A percentile compares a stretch with the other conserved stretches of the same genome.
Evolutionary conservation across 441 rosid species (phyloP).

Genomic region (Aquilaria agallochum): DNA sequence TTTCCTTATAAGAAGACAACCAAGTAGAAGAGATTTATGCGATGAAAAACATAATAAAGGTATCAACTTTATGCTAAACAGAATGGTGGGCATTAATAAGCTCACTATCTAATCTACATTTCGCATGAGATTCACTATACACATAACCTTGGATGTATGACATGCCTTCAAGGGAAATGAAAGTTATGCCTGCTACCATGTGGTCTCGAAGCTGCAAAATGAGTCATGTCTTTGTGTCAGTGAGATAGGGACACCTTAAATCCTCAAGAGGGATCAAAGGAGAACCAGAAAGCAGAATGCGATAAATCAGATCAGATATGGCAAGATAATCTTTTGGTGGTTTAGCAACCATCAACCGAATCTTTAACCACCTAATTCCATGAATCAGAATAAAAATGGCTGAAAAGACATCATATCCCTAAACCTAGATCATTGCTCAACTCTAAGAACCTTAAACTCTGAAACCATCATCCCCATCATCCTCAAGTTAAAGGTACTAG

Average conservation of each 20-base stretch:
- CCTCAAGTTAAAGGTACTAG: too few relatives aligned
- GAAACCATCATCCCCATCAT: too few relatives aligned
- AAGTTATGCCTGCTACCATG: slow-evolving; percentile 11
- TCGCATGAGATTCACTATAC: slow-evolving; percentile 31
- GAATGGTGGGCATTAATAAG: slow-evolving; percentile 14
- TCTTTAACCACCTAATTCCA: neutral
- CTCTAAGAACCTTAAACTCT: too few relatives aligned
- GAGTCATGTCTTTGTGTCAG: neutral
- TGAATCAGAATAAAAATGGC: neutral
- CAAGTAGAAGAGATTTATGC: slow-evolving; percentile 11
- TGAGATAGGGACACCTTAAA: too few relatives aligned
- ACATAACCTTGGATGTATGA: slow-evolving; percentile 18
- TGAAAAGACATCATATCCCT: too few relatives aligned
- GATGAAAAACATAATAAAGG: slow-evolving; percentile 15
- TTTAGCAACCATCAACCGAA: neutral
- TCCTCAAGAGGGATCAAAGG: too few relatives aligned
- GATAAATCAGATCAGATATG: neutral
- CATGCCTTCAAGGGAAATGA: slow-evolving; percentile 10
- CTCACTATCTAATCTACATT: slow-evolving; percentile 30
- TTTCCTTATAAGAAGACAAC: slow-evolving; percentile 19
- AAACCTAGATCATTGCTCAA: too few relatives aligned
- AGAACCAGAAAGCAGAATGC: slow-evolving; percentile 1
- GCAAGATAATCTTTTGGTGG: neutral
- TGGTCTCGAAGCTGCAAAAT: slow-evolving; percentile 28
- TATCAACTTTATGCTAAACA: slow-evolving; percentile 18